Evolutionary conservation across 2,329 filamentous ascomycete genomes (phyloP).

Genomic region (Trichophyton schoenleinii): DNA sequence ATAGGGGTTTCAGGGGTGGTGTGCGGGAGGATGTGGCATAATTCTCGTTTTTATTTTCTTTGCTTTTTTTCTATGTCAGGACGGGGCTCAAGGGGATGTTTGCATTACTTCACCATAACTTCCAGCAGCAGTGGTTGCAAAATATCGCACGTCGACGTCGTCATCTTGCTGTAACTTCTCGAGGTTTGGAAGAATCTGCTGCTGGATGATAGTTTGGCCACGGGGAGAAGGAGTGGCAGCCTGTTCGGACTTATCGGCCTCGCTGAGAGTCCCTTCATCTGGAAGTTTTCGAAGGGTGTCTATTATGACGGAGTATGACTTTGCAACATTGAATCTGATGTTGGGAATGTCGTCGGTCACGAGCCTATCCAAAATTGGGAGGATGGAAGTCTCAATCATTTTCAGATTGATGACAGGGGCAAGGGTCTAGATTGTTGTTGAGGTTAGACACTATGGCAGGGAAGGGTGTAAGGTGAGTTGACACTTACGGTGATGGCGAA

Average conservation of each 20-base stretch:
- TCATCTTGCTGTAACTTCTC: constrained; percentile 95
- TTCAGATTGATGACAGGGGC: constrained; percentile 84
- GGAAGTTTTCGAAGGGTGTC: constrained; percentile 84
- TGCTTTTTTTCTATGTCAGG: constrained; percentile 17
- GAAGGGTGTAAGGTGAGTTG: background rate
- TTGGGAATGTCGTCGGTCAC: constrained; percentile 93
- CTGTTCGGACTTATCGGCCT: constrained; percentile 64
- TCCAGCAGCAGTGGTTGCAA: constrained; percentile 75
- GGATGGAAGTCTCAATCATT: constrained; percentile 82
- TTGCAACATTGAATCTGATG: constrained; percentile 98
- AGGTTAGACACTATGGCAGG: background rate
- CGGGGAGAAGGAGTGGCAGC: constrained; percentile 48
- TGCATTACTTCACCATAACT: constrained; percentile 43
- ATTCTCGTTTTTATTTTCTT: constrained; percentile 9
- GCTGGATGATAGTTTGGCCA: constrained; percentile 68
- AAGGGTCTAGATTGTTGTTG: constrained; percentile 54
- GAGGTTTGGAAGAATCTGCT: constrained; percentile 75
- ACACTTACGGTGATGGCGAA: constrained; percentile 87
- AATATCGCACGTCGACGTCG: constrained; percentile 96
- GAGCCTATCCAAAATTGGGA: constrained; percentile 92
- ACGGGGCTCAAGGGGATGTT: constrained; percentile 32
- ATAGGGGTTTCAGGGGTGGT: background rate
- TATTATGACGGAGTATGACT: constrained; percentile 86
- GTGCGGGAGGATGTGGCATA: background rate
- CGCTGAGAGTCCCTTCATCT: constrained; percentile 72